These are phyloP conservation scores for Aquilaria agallochum DNA, from an alignment of 441 rosid species.

Conservation along the genomic window DNA sequence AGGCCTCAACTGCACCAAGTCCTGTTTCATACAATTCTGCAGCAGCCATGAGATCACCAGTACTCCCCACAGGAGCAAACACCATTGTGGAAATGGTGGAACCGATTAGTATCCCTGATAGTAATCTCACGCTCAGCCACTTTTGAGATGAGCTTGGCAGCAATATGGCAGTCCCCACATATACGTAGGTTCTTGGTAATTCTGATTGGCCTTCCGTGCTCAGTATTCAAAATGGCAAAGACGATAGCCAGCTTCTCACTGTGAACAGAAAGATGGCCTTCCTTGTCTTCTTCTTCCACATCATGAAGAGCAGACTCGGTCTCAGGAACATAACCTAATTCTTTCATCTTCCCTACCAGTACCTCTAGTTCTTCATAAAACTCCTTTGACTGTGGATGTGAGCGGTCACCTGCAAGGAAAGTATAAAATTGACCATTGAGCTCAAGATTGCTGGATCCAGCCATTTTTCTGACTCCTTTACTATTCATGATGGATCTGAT, in stretches of 20 bases:
- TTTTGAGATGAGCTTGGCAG: conserved; percentile 45
- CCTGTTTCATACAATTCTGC: too few relatives aligned
- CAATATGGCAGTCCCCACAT: conserved; percentile 54
- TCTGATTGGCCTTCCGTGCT: conserved; percentile 26
- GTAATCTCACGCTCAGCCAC: conserved; percentile 39
- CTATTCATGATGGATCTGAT: conserved; percentile 47
- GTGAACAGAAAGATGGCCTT: conserved; percentile 51
- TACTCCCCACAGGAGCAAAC: conserved; percentile 57
- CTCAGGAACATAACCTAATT: conserved; percentile 45
- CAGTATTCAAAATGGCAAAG: conserved; percentile 44
- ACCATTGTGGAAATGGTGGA: conserved; percentile 42
- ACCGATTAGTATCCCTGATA: conserved; percentile 50
- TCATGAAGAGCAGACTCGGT: conserved; percentile 58
- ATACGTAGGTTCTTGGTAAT: conserved; percentile 57
- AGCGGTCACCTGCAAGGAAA: conserved; percentile 48
- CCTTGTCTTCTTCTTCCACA: conserved; percentile 59
- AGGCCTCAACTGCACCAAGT: too few relatives aligned
- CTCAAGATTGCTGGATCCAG: conserved; percentile 50
- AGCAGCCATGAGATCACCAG: conserved; percentile 25
- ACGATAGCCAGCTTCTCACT: conserved; percentile 56
- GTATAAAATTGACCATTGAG: conserved; percentile 34
- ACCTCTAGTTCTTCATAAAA: conserved; percentile 42
- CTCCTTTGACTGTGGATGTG: conserved; percentile 29
- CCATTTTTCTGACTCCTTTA: conserved; percentile 48
- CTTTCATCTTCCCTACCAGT: conserved; percentile 49